These are phyloP conservation scores for Stephania yunnanensis DNA, from an alignment of 164 flowering plant genomes.

Conservation along the genomic window DNA sequence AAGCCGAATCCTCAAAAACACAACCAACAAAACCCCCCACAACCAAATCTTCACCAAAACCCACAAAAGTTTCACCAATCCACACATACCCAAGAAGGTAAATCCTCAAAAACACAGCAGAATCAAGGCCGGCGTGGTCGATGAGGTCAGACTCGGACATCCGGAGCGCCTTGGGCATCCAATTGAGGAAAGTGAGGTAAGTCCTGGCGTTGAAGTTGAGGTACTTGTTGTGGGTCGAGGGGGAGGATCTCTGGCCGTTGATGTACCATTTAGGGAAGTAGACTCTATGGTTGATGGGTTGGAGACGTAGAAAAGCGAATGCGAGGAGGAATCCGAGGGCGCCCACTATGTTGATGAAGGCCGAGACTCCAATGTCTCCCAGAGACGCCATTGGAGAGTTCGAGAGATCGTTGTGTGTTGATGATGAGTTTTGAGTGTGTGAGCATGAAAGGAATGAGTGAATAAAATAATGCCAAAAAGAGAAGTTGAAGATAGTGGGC, in stretches of 20 bases:
- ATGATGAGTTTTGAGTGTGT: background rate
- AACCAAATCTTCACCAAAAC: background rate
- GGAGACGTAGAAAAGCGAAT: constrained; percentile 80
- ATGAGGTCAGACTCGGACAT: constrained; percentile 74
- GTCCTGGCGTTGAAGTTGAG: constrained; percentile 69
- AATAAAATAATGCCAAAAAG: background rate
- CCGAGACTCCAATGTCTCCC: constrained; percentile 81
- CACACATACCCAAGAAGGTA: constrained; percentile 18
- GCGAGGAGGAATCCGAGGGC: constrained; percentile 81
- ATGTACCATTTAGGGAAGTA: constrained; percentile 96
- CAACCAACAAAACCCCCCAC: background rate
- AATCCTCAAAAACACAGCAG: constrained; percentile 84
- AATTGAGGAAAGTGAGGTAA: constrained; percentile 76
- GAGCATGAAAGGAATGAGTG: background rate
- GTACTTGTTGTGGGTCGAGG: constrained; percentile 47
- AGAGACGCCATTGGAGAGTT: constrained; percentile 66
- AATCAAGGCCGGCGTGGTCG: constrained; percentile 87
- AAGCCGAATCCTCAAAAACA: constrained; percentile 7
- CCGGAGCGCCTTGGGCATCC: constrained; percentile 90
- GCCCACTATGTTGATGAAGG: constrained; percentile 60
- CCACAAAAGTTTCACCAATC: background rate
- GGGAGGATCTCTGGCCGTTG: constrained; percentile 57
- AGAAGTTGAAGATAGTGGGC: background rate
- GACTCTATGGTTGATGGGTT: constrained; percentile 90
- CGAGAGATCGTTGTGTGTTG: background rate